Evolutionary conservation across 345 rosid genomes (phyloP).

Genomic region (Limnanthes douglasii): DNA sequence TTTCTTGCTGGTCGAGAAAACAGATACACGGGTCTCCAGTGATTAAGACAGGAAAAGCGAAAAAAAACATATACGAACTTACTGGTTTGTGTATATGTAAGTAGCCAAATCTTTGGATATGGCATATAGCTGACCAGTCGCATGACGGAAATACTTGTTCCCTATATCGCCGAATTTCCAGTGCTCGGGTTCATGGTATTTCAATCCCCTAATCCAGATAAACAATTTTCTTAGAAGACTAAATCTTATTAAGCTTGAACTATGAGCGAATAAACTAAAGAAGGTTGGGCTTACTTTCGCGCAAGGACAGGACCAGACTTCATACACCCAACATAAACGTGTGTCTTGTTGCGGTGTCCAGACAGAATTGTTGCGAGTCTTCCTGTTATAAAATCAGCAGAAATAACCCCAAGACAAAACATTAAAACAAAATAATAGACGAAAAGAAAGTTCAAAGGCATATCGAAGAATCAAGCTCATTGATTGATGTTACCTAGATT

Average conservation of each 20-base stretch:
- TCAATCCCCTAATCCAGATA: slow-evolving; percentile 41
- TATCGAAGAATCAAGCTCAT: background rate
- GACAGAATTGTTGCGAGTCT: slow-evolving; percentile 44
- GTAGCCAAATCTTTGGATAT: slow-evolving; percentile 71
- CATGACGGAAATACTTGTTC: slow-evolving; percentile 78
- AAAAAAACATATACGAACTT: slow-evolving; percentile 10
- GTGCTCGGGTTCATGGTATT: slow-evolving; percentile 77
- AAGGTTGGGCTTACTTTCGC: slow-evolving; percentile 31
- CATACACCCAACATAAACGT: slow-evolving; percentile 84
- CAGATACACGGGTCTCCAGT: background rate
- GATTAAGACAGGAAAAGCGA: slow-evolving; percentile 1
- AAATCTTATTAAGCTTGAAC: background rate
- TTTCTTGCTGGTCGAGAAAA: slow-evolving; percentile 4
- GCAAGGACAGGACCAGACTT: slow-evolving; percentile 90
- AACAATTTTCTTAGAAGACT: background rate
- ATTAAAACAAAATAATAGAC: background rate
- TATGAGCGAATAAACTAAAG: slow-evolving; percentile 1
- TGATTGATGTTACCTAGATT: slow-evolving; percentile 40
- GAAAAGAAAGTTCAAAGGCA: background rate
- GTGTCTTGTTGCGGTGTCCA: slow-evolving; percentile 31
- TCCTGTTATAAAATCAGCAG: slow-evolving; percentile 21
- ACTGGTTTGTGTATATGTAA: slow-evolving; percentile 62
- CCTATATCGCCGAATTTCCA: slow-evolving; percentile 82
- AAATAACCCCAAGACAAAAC: background rate
- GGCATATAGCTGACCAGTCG: slow-evolving; percentile 86